A percentile compares a stretch with the other conserved stretches of the same genome.
Conservation (phyloP, 495 filamentous ascomycete species). For the Xylaria castorea region DNA sequence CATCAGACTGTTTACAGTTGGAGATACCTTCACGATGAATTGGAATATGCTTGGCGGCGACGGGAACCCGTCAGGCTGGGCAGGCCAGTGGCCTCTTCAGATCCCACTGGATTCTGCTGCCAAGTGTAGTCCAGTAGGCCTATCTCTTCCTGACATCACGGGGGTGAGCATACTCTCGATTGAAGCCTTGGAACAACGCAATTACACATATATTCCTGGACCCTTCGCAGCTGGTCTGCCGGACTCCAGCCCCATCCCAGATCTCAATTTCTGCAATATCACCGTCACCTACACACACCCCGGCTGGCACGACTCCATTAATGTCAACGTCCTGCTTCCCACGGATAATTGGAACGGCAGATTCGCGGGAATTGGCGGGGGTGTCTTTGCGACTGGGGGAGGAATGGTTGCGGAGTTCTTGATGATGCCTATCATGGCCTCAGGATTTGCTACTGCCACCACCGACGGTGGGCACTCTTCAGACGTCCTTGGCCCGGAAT, state of each 20-base stretch:
- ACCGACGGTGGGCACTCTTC: conserved; percentile 49
- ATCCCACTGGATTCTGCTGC: neutral
- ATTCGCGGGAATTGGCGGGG: conserved; percentile 53
- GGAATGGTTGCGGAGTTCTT: conserved; percentile 20
- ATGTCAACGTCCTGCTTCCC: conserved; percentile 48
- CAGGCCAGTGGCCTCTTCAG: conserved; percentile 17
- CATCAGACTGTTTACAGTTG: neutral
- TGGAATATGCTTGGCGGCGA: conserved; percentile 12
- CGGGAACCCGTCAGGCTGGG: conserved; percentile 15
- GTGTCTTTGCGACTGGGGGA: conserved; percentile 47
- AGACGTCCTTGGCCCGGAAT: conserved; percentile 23
- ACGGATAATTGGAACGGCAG: conserved; percentile 50
- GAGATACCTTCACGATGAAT: conserved; percentile 12
- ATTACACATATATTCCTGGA: conserved; percentile 19
- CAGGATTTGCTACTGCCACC: conserved; percentile 48
- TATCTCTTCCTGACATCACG: conserved; percentile 16
- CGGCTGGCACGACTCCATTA: conserved; percentile 47
- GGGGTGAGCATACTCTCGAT: conserved; percentile 14
- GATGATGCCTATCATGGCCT: conserved; percentile 40
- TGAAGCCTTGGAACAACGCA: conserved; percentile 14
- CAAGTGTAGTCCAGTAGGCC: conserved; percentile 2
- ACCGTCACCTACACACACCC: conserved; percentile 54
- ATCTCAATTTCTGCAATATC: conserved; percentile 50
- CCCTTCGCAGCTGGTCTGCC: conserved; percentile 11
- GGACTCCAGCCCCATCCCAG: neutral